phyloP scores from a whole-genome alignment of 495 filamentous ascomycete species.

The Hypomontagnella submonticulosa region DNA sequence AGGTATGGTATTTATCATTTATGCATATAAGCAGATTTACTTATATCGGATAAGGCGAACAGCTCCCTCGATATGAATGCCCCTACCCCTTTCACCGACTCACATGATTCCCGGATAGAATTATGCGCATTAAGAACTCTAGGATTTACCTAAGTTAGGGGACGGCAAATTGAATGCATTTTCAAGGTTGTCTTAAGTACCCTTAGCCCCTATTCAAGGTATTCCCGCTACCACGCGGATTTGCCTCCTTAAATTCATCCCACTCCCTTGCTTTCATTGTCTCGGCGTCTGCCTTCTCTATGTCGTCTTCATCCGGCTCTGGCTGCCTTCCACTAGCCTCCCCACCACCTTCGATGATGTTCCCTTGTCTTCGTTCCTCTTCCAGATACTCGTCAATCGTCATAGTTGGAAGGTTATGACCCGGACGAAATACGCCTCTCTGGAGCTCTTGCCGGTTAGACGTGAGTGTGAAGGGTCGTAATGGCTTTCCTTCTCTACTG shows the following conservation, averaged over 20 bases:
- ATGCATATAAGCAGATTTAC: background rate
- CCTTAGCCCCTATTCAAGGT: slow-evolving; percentile 80
- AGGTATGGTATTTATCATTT: no score
- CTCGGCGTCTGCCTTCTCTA: slow-evolving; percentile 84
- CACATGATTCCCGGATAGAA: no score
- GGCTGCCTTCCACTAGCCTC: slow-evolving; percentile 74
- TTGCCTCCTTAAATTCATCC: slow-evolving; percentile 94
- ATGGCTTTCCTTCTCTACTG: slow-evolving; percentile 82
- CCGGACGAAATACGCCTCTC: slow-evolving; percentile 86
- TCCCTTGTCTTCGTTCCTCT: slow-evolving; percentile 85
- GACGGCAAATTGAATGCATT: background rate
- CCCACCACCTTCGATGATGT: slow-evolving; percentile 93
- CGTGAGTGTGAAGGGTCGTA: slow-evolving; percentile 90
- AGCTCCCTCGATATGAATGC: no score
- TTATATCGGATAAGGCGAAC: no score
- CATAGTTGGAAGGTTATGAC: slow-evolving; percentile 97
- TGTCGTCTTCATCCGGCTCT: slow-evolving; percentile 87
- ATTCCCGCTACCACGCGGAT: slow-evolving; percentile 87
- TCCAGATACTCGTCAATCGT: slow-evolving; percentile 97
- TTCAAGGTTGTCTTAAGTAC: background rate
- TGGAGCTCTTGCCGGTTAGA: slow-evolving; percentile 80
- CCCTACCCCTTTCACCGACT: no score
- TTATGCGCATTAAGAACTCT: no score
- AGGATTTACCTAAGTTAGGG: no score
- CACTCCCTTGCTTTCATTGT: slow-evolving; percentile 93